Base-by-base conservation (phyloP, 352 stramenopile genomes). In the Achlya hypogyna region DNA sequence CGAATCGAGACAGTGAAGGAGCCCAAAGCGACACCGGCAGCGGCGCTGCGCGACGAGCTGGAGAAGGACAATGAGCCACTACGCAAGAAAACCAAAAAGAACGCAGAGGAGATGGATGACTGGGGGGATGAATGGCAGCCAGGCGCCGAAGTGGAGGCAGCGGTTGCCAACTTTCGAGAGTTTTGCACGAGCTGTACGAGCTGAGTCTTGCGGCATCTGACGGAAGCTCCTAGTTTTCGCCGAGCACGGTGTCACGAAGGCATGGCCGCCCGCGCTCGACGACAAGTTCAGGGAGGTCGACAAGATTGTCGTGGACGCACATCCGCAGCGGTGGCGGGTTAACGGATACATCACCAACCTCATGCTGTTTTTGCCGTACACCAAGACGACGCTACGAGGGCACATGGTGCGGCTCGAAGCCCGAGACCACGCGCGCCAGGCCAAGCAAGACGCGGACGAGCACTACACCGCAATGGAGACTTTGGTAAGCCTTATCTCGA, bases 261-360 rank as follows among this genome's bases (percentile, higher is more conserved):
- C 91, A 12, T 95, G 92, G 53, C 86, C 86, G 8, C 78, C 84
- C 29, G 84, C 78, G 20, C 63, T 95, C 20, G 86, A 95, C 71
- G 86, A 93, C 58, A 72, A 78, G 18, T 72, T 95, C n/a, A 78
- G 86, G 9, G 81, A 75, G 0, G 86, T 95, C 28, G 86, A 95
- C 62, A 81, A 79, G 20, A 69, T 91, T 18, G 86, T 93, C 31
- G 86, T 95, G 34, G 81, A 90, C 51, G 73, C 86, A 8, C 86
- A 95, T 68, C 86, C 86, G 29, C 92, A 95, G 70, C 89, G 90
- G 68, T 95, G 86, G 86, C 81, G 86, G 20, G 86, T 95, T 64
- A 95, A 90, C 67, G 86, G 86, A 22, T 95, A 95, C 62, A 93
- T 95, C 70, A 82, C 84, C 18, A 91, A 84, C 60, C 73, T 95